Evolutionary conservation across 257 asterid species (phyloP).

Genomic region (Ballota nigra): DNA sequence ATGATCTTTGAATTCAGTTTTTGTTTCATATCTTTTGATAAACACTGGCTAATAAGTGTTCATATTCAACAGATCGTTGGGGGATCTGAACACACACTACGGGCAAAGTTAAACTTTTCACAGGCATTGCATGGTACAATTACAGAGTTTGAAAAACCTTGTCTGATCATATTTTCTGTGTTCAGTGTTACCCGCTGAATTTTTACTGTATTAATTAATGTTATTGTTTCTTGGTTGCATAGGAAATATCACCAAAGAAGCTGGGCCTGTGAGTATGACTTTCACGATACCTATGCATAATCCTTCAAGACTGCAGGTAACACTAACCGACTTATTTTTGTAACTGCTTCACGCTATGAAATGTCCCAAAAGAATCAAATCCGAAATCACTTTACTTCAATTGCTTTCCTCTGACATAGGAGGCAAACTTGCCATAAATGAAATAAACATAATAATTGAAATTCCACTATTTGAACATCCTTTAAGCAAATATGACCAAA

Average conservation of each 20-base stretch:
- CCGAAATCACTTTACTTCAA: background rate
- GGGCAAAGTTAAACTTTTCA: slow-evolving; percentile 88
- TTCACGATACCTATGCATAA: slow-evolving; percentile 98
- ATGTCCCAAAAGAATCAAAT: background rate
- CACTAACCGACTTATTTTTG: background rate
- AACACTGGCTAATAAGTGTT: slow-evolving; percentile 28
- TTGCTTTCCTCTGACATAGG: background rate
- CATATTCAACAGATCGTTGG: slow-evolving; percentile 69
- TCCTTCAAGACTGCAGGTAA: slow-evolving; percentile 97
- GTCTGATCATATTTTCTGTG: no score
- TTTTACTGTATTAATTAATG: slow-evolving; percentile 14
- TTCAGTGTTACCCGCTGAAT: background rate
- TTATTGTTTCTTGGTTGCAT: slow-evolving; percentile 21
- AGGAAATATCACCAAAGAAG: slow-evolving; percentile 98
- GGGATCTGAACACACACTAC: slow-evolving; percentile 89
- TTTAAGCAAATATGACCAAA: background rate
- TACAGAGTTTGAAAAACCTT: slow-evolving; percentile 10
- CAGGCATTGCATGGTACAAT: slow-evolving; percentile 90
- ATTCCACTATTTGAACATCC: background rate
- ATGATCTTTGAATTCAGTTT: slow-evolving; percentile 16
- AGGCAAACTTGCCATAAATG: background rate
- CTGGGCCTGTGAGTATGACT: slow-evolving; percentile 98
- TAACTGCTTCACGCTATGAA: slow-evolving; percentile 10
- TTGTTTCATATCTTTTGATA: background rate
- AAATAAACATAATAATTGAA: background rate